Conservation (phyloP, 2,329 filamentous ascomycete genomes). For the Aspergillus jensenii region DNA sequence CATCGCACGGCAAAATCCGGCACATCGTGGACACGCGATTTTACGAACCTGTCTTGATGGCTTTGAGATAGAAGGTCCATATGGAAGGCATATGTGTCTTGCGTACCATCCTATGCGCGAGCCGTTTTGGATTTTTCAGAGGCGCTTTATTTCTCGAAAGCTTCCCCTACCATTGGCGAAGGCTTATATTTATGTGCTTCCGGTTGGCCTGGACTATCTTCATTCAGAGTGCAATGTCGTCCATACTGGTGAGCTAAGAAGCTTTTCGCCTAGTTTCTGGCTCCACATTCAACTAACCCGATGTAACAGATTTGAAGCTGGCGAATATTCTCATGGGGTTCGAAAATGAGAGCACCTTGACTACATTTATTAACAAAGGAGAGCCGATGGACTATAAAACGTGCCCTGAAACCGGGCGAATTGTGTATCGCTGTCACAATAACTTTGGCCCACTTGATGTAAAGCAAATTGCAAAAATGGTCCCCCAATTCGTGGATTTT, state of each 20-base stretch:
- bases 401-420: slow-evolving; percentile 13
- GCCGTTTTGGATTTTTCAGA: slow-evolving; percentile 31
- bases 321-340: slow-evolving; percentile 41
- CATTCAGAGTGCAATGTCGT: slow-evolving; percentile 36
- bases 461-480: slow-evolving; percentile 16
- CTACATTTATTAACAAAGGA: slow-evolving; percentile 24
- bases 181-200: slow-evolving; percentile 33
- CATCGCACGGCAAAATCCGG: slow-evolving; percentile 26
- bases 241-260: slow-evolving; percentile 4
- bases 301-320: slow-evolving; percentile 38
- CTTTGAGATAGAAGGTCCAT: slow-evolving; percentile 20
- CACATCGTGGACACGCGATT: slow-evolving; percentile 22
- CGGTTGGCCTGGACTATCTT: slow-evolving; percentile 43
- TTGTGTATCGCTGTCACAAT: slow-evolving; percentile 24
- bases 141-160: slow-evolving; percentile 24
- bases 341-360: slow-evolving; percentile 21
- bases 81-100: slow-evolving; percentile 34
- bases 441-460: slow-evolving; percentile 21
- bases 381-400: slow-evolving; percentile 16
- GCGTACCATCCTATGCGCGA: slow-evolving; percentile 39
- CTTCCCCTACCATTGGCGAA: slow-evolving; percentile 32
- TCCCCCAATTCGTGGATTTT: slow-evolving; percentile 24
- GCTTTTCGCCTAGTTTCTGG: not conserved
- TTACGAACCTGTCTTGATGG: slow-evolving; percentile 24
- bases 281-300: not conserved